phyloP scores from a whole-genome alignment of 768 basidiomycete genomes.

The Lactarius deliciosus region DNA sequence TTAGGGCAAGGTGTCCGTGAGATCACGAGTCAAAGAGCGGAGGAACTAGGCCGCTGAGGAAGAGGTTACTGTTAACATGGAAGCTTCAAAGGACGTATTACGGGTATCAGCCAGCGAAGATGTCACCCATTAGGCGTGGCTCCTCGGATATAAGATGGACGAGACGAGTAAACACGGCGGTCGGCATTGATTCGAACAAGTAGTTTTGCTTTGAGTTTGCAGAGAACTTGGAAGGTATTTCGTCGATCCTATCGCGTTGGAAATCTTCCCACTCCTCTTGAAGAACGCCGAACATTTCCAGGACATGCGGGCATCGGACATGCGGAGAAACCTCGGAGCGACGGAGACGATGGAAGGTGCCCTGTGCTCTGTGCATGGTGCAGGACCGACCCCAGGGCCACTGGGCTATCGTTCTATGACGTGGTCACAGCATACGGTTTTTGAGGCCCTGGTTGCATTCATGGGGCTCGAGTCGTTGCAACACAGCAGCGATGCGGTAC shows the following conservation, averaged over 20 bases:
- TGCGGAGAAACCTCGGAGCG: not conserved
- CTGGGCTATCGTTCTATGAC: not conserved
- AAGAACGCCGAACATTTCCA: not conserved
- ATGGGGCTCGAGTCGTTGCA: not conserved
- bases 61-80: constrained; percentile 3
- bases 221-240: not conserved
- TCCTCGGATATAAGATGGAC: not conserved
- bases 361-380: too few species aligned
- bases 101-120: constrained; percentile 1
- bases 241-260: not conserved
- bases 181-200: not conserved
- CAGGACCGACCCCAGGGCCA: not conserved
- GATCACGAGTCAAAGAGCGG: not conserved
- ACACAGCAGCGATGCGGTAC: not conserved
- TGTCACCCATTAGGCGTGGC: not conserved
- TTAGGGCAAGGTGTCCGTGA: not conserved
- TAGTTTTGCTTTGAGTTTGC: not conserved
- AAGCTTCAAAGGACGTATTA: not conserved
- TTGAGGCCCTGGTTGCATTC: not conserved
- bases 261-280: not conserved
- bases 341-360: not conserved
- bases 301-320: too few species aligned
- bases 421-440: not conserved
- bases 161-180: not conserved
- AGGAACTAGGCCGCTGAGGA: not conserved